Base-by-base conservation (phyloP, 2,329 filamentous ascomycete genomes). In the Allantophomopsis cytisporea region DNA sequence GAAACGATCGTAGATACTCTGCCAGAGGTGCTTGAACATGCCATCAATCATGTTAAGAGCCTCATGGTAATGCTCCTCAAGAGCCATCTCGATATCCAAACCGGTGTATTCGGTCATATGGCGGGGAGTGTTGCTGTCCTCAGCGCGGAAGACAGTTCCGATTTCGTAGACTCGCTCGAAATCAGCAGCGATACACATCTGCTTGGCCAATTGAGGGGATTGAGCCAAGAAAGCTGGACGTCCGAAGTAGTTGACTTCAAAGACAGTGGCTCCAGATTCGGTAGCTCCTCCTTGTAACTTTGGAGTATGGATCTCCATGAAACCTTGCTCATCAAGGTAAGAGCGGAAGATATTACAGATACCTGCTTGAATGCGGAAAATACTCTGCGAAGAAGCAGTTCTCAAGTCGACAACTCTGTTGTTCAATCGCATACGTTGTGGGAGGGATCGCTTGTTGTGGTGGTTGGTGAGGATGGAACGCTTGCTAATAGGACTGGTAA, bases 31-130 rank as follows among this genome's bases (percentile, higher is more conserved):
- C 64, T 94, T 94, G 57, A 95, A 77, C 43, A 83, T 80, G 12
- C 71, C 68, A 54, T 95, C 88, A 36, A 95, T 73, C 8, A 83
- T 68, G 31, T 76, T 68, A 23, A 95, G 71, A 38, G 88, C 83
- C 60, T 95, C 88, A 52, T 94, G 81, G 57, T 95, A 94, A 58
- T 93, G 80, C 50, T 83, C 76, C 37, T 87, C 80, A 46, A 95
- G 85, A 3, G 80, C 73, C 89, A 95, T 95, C 55, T 95, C 88
- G 14, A 95, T 60, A 68, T 95, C 88, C 21, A 95, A 68, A 40
- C 88, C 88, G 4, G 87, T 95, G 57, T 93, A 95, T 58, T 95
- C 88, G 0, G 88, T 94, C 67, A 95, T 68, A 57, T 95, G 88
- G 31, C 88, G 79, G 54, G 94, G 88, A 0, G 88, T 95, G 59